Conservation (phyloP, 192 early-diverging fungal genomes). For the Umbelopsis ramanniana region DNA sequence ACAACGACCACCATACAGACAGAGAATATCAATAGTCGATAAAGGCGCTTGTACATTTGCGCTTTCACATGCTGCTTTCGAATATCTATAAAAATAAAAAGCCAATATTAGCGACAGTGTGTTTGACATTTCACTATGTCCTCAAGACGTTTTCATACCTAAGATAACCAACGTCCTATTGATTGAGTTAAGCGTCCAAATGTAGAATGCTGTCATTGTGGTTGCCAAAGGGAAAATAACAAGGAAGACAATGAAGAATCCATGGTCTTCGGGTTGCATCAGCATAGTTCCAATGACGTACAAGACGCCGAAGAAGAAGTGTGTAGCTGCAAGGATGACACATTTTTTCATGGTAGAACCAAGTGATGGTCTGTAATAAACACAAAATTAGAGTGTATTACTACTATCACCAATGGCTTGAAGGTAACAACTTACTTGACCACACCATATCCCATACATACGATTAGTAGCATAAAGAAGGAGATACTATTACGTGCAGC, state of each 20-base stretch:
- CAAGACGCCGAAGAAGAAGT: constrained; percentile 88
- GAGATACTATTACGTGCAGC: constrained; percentile 89
- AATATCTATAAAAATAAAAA: constrained; percentile 43
- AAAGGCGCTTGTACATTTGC: constrained; percentile 87
- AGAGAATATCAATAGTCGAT: constrained; percentile 77
- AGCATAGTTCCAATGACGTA: constrained; percentile 85
- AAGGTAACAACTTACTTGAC: constrained; percentile 65
- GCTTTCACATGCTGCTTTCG: constrained; percentile 90
- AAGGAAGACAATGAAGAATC: constrained; percentile 68
- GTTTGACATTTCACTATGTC: too few species aligned
- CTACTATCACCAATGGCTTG: too few species aligned
- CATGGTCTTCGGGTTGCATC: constrained; percentile 67
- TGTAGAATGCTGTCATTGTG: constrained; percentile 92
- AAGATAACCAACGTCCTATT: constrained; percentile 78
- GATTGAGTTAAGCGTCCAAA: constrained; percentile 89
- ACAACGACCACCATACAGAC: constrained; percentile 73
- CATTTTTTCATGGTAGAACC: constrained; percentile 91
- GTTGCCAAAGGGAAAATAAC: constrained; percentile 87
- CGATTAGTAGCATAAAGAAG: constrained; percentile 95
- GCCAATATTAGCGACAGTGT: not conserved
- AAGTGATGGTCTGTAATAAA: constrained; percentile 71
- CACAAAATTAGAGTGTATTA: not conserved
- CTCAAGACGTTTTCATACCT: constrained; percentile 3
- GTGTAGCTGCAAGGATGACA: constrained; percentile 71
- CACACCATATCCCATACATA: constrained; percentile 95